Conservation (phyloP, 768 basidiomycete species). For the Mycena rosella region DNA sequence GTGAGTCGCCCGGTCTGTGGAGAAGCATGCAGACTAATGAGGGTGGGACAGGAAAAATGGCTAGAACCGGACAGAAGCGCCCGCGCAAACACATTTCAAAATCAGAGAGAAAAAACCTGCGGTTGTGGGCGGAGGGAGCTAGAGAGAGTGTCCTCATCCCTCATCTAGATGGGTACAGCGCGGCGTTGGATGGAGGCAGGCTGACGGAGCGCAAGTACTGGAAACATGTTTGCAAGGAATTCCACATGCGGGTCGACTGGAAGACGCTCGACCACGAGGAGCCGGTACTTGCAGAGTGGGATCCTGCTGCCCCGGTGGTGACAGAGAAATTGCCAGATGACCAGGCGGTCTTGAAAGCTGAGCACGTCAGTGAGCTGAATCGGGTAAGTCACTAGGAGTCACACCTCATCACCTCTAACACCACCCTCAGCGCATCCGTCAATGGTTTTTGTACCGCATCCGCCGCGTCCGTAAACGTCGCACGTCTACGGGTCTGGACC, state of each 20-base stretch:
- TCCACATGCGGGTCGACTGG: slow-evolving; percentile 8
- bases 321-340: not conserved
- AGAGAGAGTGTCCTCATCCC: no score
- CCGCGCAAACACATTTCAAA: no score
- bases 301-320: not conserved
- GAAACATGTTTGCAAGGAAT: slow-evolving; percentile 6
- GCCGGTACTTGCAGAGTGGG: not conserved
- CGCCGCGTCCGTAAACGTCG: not conserved
- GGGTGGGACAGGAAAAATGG: no score
- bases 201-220: not conserved
- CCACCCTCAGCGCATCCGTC: slow-evolving; percentile 20
- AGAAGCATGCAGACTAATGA: no score
- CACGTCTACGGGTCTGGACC: not conserved
- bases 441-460: slow-evolving; percentile 24
- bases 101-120: no score
- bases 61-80: no score
- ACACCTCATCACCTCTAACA: not conserved
- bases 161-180: no score
- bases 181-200: not conserved
- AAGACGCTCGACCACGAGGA: slow-evolving; percentile 2
- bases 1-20: no score
- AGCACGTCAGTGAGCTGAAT: not conserved
- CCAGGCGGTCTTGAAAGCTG: not conserved
- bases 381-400: slow-evolving; percentile 1
- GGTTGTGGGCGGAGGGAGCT: no score